Base-by-base conservation (phyloP, 495 filamentous ascomycete species). In the Astrothelium macrocarpum region DNA sequence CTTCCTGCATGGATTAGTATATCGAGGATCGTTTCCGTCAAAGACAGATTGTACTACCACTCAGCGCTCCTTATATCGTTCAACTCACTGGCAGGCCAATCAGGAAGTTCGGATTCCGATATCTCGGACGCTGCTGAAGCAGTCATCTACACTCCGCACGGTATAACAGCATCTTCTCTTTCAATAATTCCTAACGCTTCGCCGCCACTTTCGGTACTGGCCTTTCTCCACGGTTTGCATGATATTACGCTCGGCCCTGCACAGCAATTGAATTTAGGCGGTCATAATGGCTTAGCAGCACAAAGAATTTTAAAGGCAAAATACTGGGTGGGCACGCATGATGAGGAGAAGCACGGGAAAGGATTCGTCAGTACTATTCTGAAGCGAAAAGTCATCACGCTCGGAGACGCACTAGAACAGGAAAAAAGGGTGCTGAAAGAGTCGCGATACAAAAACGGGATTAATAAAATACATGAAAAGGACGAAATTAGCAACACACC, bases 291-390 rank as follows among this genome's bases (percentile, higher is more conserved):
- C 0, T 65, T 84, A 14, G 71, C 76, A 62, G 78, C 77, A 2
- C 79, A 79, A 65, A 71, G 76, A 46, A 67, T 76, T 28, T 71
- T 78, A 46, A 69, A 71, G 3, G 79, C 80, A 7, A 78, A 76
- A 61, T 85, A 84, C 66, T 84, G 82, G 82, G 66, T 84, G 23
- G 76, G 73, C 3, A 85, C 82, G 25, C 82, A 85, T 70, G 82
- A 85, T 69, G 82, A 84, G 67, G 67, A 80, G 14, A 84, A 84
- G 68, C 76, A 66, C 53, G 82, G 78, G 20, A 72, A 73, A 11
- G 82, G 82, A 12, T 32, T 84, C 11, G 73, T 84, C 11, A 71
- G 71, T 39, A 77, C 73, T 69, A 78, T 83, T 60, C 65, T 85
- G 60, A 65, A 65, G 36, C 71, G 82, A 63, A 79, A 74, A 49